Evolutionary conservation across 768 basidiomycete species (phyloP).

Genomic region (Rhizopogon rudus): DNA sequence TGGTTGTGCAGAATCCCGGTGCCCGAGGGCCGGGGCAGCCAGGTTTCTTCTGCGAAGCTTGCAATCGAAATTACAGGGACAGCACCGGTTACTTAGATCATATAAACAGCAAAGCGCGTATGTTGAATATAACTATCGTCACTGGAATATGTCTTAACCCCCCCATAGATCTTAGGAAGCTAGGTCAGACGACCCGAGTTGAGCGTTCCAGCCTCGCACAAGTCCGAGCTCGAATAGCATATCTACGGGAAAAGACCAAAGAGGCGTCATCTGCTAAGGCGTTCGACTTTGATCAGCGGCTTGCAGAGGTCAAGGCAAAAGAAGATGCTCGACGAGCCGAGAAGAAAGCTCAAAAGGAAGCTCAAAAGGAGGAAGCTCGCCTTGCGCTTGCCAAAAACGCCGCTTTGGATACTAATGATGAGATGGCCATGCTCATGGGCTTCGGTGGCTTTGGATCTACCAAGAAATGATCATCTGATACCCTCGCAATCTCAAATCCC

Average conservation of each 20-base stretch:
- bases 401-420: slow-evolving; percentile 44
- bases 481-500: slow-evolving; percentile 14
- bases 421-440: slow-evolving; percentile 84
- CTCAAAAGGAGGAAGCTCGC: slow-evolving; percentile 67
- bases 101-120: slow-evolving; percentile 90
- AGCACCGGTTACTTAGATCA: slow-evolving; percentile 93
- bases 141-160: slow-evolving; percentile 3
- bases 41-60: slow-evolving; percentile 91
- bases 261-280: slow-evolving; percentile 78
- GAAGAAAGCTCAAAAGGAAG: slow-evolving; percentile 78
- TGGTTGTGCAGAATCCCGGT: slow-evolving; percentile 84
- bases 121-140: slow-evolving; percentile 28
- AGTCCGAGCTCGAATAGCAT: slow-evolving; percentile 87
- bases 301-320: slow-evolving; percentile 74
- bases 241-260: slow-evolving; percentile 82
- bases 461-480: slow-evolving; percentile 54
- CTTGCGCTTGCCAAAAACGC: slow-evolving; percentile 56
- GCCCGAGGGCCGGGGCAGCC: slow-evolving; percentile 86
- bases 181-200: slow-evolving; percentile 96
- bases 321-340: slow-evolving; percentile 63
- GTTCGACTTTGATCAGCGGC: slow-evolving; percentile 91
- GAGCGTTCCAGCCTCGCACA: slow-evolving; percentile 89
- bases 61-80: slow-evolving; percentile 90
- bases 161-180: slow-evolving; percentile 72
- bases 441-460: slow-evolving; percentile 85